phyloP scores from a whole-genome alignment of 2,329 filamentous ascomycete genomes.

The Ceratocystis ficicola region DNA sequence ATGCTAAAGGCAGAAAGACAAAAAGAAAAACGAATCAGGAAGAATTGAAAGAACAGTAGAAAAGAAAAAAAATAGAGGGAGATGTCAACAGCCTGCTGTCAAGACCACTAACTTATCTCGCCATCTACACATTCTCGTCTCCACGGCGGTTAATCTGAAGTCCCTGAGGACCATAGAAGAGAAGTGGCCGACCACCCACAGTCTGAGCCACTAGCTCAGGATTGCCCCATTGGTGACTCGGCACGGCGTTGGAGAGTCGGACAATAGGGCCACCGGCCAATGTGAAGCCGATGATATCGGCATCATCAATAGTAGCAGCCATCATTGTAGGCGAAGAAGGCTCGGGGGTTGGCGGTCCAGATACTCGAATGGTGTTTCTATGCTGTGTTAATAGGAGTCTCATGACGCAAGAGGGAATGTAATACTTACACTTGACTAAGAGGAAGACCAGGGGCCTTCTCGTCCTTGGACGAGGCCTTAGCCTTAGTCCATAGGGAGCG shows the following conservation, averaged over 20 bases:
- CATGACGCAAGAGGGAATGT: slow-evolving; percentile 12
- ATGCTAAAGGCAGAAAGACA: background rate
- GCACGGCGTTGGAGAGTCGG: slow-evolving; percentile 32
- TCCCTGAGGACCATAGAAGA: slow-evolving; percentile 16
- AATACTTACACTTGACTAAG: slow-evolving; percentile 37
- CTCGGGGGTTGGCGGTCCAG: slow-evolving; percentile 21
- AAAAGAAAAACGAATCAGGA: background rate
- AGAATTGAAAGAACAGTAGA: background rate
- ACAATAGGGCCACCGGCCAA: slow-evolving; percentile 37
- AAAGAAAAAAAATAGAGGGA: background rate
- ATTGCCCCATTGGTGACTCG: slow-evolving; percentile 22
- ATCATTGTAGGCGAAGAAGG: slow-evolving; percentile 14
- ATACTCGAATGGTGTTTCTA: slow-evolving; percentile 20
- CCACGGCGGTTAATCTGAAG: slow-evolving; percentile 11
- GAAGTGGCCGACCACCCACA: slow-evolving; percentile 15
- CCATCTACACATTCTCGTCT: slow-evolving; percentile 19
- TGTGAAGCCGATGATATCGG: slow-evolving; percentile 35
- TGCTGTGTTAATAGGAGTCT: slow-evolving; percentile 28
- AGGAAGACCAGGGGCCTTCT: slow-evolving; percentile 27
- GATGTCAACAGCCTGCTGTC: slow-evolving; percentile 8
- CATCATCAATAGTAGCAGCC: slow-evolving; percentile 14
- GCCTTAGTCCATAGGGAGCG: slow-evolving; percentile 27
- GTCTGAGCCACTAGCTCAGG: slow-evolving; percentile 21
- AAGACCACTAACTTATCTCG: background rate
- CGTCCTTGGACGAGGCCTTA: slow-evolving; percentile 25